phyloP scores from a whole-genome alignment of 1,284 basidiomycete genomes.

The Ganoderma sinense region DNA sequence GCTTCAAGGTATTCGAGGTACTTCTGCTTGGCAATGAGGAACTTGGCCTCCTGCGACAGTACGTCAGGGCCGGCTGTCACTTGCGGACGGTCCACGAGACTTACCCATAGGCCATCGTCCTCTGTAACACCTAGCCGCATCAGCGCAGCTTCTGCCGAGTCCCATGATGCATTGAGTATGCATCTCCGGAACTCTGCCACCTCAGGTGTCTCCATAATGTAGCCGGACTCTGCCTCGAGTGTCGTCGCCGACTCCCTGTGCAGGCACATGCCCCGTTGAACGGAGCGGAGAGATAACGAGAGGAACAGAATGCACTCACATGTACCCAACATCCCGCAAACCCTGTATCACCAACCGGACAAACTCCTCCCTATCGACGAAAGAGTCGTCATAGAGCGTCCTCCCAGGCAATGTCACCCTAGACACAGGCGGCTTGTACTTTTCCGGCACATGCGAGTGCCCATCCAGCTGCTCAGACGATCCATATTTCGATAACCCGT shows the following conservation, averaged over 20 bases:
- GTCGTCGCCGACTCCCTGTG: slow-evolving; percentile 87
- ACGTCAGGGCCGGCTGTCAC: slow-evolving; percentile 30
- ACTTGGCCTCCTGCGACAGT: slow-evolving; percentile 74
- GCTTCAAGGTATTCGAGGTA: slow-evolving; percentile 95
- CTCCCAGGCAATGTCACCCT: slow-evolving; percentile 74
- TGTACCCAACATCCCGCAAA: slow-evolving; percentile 91
- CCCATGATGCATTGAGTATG: slow-evolving; percentile 88
- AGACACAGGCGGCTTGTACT: slow-evolving; percentile 54
- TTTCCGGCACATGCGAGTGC: slow-evolving; percentile 58
- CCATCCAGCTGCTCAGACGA: slow-evolving; percentile 38
- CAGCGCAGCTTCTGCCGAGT: slow-evolving; percentile 79
- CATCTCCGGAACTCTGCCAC: slow-evolving; percentile 86
- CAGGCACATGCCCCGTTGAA: slow-evolving; percentile 20
- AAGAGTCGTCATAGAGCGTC: slow-evolving; percentile 76
- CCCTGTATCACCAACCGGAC: slow-evolving; percentile 92
- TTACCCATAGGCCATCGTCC: slow-evolving; percentile 71
- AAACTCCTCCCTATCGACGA: slow-evolving; percentile 89
- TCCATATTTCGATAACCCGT: slow-evolving; percentile 45
- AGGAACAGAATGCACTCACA: slow-evolving; percentile 61
- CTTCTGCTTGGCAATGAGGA: slow-evolving; percentile 93
- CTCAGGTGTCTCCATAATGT: slow-evolving; percentile 81
- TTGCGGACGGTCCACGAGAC: slow-evolving; percentile 32
- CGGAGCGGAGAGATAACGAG: slow-evolving; percentile 10
- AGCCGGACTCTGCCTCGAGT: slow-evolving; percentile 93
- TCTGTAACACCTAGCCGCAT: slow-evolving; percentile 71